Base-by-base conservation (phyloP, 2,329 filamentous ascomycete species). In the Colletotrichum salicis region DNA sequence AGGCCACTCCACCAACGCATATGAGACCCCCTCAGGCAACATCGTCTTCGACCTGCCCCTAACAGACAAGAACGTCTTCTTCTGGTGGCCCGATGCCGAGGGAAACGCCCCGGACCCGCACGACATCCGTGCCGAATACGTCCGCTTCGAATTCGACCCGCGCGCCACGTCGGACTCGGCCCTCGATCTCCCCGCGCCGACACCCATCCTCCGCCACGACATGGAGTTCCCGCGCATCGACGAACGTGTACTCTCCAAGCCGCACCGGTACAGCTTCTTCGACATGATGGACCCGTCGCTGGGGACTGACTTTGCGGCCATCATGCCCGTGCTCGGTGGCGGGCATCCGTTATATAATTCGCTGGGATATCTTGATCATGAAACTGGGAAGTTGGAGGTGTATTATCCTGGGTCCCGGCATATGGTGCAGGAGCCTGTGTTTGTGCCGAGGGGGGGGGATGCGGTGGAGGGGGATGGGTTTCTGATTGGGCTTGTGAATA, bases 401-500 rank as follows among this genome's bases (percentile, higher is more conserved):
- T 84, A 82, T 61, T 81, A 77, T 33, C 78, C 81, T 0, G 81
- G 81, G 0, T 65, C 27, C 0, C 79, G 70, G 37, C 79, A 78
- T n/a, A 78, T 80, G 7, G 80, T 84, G 22, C 83, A 85, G 74
- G 84, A 86, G 56, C 83, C 84, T 0, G 79, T 82, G 0, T 85
- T 85, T 56, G 79, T 85, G 6, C 83, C 84, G 0, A 74, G 79
- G 15, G 73, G 75, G 0, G 77, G 78, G 1, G 77, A 78, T 19
- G 79, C 76, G 0, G 64, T 51, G 2, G 83, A 85, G 69, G 83
- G 81, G 0, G 82, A 85, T 33, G 83, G 83, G 1, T 84, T 81
- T 70, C 76, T 74, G 70, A 78, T 85, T 27, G 80, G 78, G 19
- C 69, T 78, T 57, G 74, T 79, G 33, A 76, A 79, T 8, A 70